Percentiles rank a stretch among this genome's conserved stretches.
These are phyloP conservation scores for Metschnikowia henanensis DNA, from an alignment of 805 yeast genomes.

Conservation along the genomic window DNA sequence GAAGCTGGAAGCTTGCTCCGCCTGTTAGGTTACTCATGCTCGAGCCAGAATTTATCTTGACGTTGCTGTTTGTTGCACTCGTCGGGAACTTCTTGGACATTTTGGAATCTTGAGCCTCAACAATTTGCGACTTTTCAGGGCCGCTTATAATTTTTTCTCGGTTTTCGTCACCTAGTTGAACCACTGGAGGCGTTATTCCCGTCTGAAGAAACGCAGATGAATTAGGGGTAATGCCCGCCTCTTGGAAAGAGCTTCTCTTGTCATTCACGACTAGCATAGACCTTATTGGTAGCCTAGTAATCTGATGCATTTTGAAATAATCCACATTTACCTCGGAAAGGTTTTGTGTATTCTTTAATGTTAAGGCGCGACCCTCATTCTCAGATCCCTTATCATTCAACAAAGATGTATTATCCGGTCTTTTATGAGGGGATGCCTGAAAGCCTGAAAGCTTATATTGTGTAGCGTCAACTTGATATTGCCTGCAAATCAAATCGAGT, in stretches of 20 bases:
- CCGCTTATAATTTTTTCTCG: conserved; percentile 3
- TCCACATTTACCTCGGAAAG: conserved; percentile 11
- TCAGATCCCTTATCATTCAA: not conserved
- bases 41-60: conserved; percentile 9
- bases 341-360: conserved; percentile 10
- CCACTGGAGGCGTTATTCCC: conserved; percentile 25
- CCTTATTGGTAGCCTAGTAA: conserved; percentile 7
- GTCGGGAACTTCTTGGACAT: not conserved
- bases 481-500: conserved; percentile 27
- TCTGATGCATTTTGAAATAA: conserved; percentile 23
- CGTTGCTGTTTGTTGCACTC: not conserved
- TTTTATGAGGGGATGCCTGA: not conserved
- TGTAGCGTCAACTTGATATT: conserved; percentile 27
- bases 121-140: not conserved
- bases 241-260: conserved; percentile 15
- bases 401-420: not conserved
- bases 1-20: conserved; percentile 21
- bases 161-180: conserved; percentile 21
- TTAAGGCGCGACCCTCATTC: conserved; percentile 1
- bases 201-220: conserved; percentile 22
- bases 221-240: conserved; percentile 31
- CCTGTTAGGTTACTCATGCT: conserved; percentile 18
- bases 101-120: not conserved
- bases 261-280: conserved; percentile 16
- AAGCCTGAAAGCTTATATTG: conserved; percentile 27